Base-by-base conservation (phyloP, 768 basidiomycete genomes). In the Serendipita indica region DNA sequence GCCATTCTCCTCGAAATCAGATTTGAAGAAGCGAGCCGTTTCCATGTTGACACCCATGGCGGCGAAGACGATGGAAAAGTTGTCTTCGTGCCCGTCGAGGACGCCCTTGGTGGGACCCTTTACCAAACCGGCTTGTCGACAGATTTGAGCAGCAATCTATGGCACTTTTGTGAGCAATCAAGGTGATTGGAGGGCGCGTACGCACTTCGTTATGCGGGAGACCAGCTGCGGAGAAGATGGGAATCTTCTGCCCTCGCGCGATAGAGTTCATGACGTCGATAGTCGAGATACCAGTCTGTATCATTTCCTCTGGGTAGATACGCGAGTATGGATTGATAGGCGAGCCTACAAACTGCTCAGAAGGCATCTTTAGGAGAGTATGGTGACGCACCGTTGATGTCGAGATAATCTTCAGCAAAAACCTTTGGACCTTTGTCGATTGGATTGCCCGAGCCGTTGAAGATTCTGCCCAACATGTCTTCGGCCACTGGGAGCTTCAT, bases 11-110 rank as follows among this genome's bases (percentile, higher is more conserved):
- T 98, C 93, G 69, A 98, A 98, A 75, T 99, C 96, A 69, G 93
- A 89, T 72, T 94, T 93, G 86, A 99, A 99, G 79, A 96, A 99
- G 57, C 94, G 83, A 49, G 96, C 96, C 3, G 96, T 98, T 72
- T 99, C 96, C 92, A 96, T 96, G 76, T 99, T 99, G 61, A 94
- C 96, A 79, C 96, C 96, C 96, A 99, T 98, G 37, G 96, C 96
- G 59, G 93, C 96, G 69, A 98, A 99, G 49, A 98, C 96, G 67
- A 99, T 93, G 49, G 91, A 94, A 79, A 99, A 99, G 73, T 99
- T 99, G 75, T 99, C 94, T 76, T 96, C 94, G 72, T 98, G 94
- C 59, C 92, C 94, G 68, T 99, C 96, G 67, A 93, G 93, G 14
- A 94, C 92, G 66, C 89, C 91, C 72, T 98, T 98, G 46, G 89